Evolutionary conservation across 1,139 yeast genomes (phyloP), one percentile per base, ranked within the genome.

Genomic region (Yamadazyma conglobata): DNA sequence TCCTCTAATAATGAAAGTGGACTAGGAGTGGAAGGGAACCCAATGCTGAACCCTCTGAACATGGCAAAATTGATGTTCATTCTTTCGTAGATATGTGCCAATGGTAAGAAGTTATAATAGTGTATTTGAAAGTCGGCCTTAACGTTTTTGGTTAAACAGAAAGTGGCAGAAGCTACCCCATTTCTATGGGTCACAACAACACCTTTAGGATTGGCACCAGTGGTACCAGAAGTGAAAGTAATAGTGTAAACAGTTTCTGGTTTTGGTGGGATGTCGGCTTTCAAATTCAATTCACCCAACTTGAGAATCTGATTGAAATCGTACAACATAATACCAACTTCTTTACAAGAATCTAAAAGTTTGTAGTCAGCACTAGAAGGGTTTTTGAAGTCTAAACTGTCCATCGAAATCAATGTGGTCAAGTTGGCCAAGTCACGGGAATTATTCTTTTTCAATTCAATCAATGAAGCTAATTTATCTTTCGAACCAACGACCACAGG

Each of bases 181-280:
- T 62, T 65, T 24, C 54, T 53, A 34, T 82, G 86, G 6, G 74
- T 62, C 42, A 81, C 58, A 19, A 74, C 71, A n/a, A 79, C 89
- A 27, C 89, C 89, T 53, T 82, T 82, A 11, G 89, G 89, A 34
- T 64, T 54, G 8, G 66, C 41, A 11, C 88, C 88, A 4, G 89
- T 80, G 15, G 89, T 79, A 19, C 89, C 89, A 6, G 88, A 79
- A 10, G 94, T 84, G 56, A 82, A 84, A 25, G 83, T 77, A 39
- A 84, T 77, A 29, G 89, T 79, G 43, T 77, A 74, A 11, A 69
- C 40, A 21, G 79, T 69, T 5, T 75, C 70, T 1, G 79, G 71
- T 0, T 48, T 53, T 10, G 88, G 84, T 6, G 75, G 72, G 22
- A 59, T 54, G 29, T 65, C 64, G 1, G 66, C 61, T 6, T 62